Base-by-base conservation (phyloP, 352 stramenopile species). In the Detonula confervacea region DNA sequence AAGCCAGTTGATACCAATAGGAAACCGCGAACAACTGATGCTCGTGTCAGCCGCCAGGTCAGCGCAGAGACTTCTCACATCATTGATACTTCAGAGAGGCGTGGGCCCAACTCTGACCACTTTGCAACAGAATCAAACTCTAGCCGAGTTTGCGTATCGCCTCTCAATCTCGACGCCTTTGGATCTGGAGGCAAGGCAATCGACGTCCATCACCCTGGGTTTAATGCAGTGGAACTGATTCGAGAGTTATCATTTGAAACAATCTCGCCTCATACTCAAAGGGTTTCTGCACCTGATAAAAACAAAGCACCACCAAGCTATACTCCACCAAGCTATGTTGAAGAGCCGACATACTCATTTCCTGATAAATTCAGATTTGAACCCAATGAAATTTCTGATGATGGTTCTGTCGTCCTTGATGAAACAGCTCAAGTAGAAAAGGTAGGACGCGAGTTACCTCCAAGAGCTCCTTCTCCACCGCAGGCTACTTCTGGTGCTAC, bases 201-300 rank as follows among this genome's bases (percentile, higher is more conserved):
- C 42, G 46, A 37, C 30, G 59, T 37, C 14, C 8, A 56, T n/a
- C n/a, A n/a, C n/a, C n/a, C n/a, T n/a, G n/a, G n/a, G n/a, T n/a
- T n/a, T n/a, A n/a, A n/a, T 56, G 57, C 51, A 16, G 30, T 63
- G 14, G 68, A 70, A 27, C 51, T 77, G 35, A 77, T 77, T 42
- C 39, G 68, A 27, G 29, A 70, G 57, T 37, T 77, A 33, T 71
- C 51, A n/a, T 74, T 70, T 70, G 55, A 42, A 4, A 20, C 2
- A 14, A 44, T 8, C 8, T 39, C 12, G 18, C 22, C 27, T 16
- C 4, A 59, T 24, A 51, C 56, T 33, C n/a, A n/a, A n/a, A 33
- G 18, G 25, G 52, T 12, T 35, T 56, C 24, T 27, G 20, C 44
- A 14, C 25, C 27, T 33, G 44, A 70, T 46, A 60, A 14, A 59